Evolutionary conservation across 116 monocot genomes (phyloP), one percentile per base, ranked within the genome.

Genomic region (Trichopus zeylanicus): DNA sequence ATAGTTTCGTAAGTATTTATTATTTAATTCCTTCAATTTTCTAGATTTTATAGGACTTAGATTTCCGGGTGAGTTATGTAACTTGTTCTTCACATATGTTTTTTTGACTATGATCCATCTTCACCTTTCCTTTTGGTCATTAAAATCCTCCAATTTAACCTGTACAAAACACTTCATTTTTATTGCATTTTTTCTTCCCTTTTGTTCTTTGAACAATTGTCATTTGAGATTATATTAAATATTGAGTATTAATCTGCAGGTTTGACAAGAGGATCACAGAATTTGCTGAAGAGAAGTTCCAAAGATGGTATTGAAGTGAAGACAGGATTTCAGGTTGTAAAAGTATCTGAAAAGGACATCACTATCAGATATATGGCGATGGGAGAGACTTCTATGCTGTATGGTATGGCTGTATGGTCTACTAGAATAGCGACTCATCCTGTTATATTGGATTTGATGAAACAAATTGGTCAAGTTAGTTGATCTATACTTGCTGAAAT

Each of bases 321-420:
- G 75, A 82, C 75, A 66, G 87, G 79, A 61, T 78, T 56, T 63
- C 72, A 57, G 48, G 87, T 87, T 55, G 61, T 82, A 27, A 75
- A 81, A 55, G 82, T 87, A 28, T 75, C 82, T 38, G 73, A 78
- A 33, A 71, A 82, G 24, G 49, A 55, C 24, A 78, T 87, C 51
- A 75, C 78, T 8, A 82, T 87, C 78, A 52, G 24, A 67, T 63
- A 66, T 53, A 57, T 46, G 66, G 6, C 57, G 10, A 33, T 54
- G 20, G 79, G 70, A 31, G 73, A 82, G 23, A 48, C 60, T 57
- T 69, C 67, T 64, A 42, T 72, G 18, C 75, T 82, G 25, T 87
- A 87, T 73, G 87, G 87, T 55, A 87, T 87, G 87, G 87, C 73
- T 78, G 82, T 87, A 12, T 87, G 87, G 87, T 87, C 87, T 48